Percentiles rank a stretch among this genome's conserved stretches.
phyloP scores from a whole-genome alignment of 306 rosid species.

The Ammopiptanthus mongolicus region DNA sequence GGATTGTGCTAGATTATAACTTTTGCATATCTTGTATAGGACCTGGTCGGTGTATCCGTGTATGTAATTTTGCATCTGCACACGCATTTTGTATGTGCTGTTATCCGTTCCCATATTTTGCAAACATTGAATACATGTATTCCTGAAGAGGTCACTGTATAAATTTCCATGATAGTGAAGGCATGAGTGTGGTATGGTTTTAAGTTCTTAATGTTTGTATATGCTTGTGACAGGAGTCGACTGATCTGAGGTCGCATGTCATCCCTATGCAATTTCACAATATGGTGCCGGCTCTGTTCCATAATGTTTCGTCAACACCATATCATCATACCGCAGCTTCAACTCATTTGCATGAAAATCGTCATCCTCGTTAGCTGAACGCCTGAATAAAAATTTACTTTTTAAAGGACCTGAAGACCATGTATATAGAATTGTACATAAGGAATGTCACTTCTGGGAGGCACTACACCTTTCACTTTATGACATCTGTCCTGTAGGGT shows the following conservation, averaged over 20 bases:
- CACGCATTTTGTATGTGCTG: background rate
- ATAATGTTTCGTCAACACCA: constrained; percentile 31
- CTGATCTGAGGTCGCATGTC: constrained; percentile 36
- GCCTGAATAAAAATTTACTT: background rate
- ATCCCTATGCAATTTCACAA: constrained; percentile 44
- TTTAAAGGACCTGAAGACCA: background rate
- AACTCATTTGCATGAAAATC: constrained; percentile 43
- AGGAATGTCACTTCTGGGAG: constrained; percentile 6
- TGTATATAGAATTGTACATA: constrained; percentile 24
- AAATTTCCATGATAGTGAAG: background rate
- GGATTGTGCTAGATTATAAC: background rate
- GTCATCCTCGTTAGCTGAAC: constrained; percentile 38
- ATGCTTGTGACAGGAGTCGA: constrained; percentile 34
- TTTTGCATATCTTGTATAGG: background rate
- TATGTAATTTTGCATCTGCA: background rate
- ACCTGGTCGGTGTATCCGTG: background rate
- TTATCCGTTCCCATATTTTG: background rate
- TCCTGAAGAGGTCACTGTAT: constrained; percentile 12
- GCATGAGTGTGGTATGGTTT: constrained; percentile 10
- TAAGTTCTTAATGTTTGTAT: background rate
- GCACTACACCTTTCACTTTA: background rate
- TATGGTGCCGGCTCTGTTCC: constrained; percentile 43
- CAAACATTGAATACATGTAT: constrained; percentile 4
- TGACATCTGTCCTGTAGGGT: background rate
- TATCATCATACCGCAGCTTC: constrained; percentile 36